phyloP scores from a whole-genome alignment of 2,329 filamentous ascomycete genomes.

The Chaetomium strumarium region DNA sequence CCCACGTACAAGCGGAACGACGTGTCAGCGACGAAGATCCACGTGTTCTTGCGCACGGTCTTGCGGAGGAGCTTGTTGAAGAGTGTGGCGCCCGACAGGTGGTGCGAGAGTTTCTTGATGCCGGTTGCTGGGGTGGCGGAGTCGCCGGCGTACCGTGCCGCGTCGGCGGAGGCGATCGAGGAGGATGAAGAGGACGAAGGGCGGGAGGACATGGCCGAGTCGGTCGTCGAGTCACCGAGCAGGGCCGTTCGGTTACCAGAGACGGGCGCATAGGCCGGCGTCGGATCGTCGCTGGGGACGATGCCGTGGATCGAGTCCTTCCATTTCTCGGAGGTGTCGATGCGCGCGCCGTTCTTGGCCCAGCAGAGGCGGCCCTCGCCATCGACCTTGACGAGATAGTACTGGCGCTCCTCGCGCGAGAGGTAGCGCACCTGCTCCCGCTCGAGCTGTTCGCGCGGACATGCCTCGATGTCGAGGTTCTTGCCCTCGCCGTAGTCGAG shows the following conservation, averaged over 20 bases:
- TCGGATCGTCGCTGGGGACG: slow-evolving; percentile 55
- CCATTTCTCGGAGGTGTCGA: slow-evolving; percentile 70
- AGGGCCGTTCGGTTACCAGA: slow-evolving; percentile 29
- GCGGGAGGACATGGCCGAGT: slow-evolving; percentile 19
- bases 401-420: slow-evolving; percentile 70
- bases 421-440: slow-evolving; percentile 78
- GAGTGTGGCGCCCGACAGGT: slow-evolving; percentile 63
- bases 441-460: slow-evolving; percentile 69
- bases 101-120: slow-evolving; percentile 54
- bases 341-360: slow-evolving; percentile 73
- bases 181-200: slow-evolving; percentile 1
- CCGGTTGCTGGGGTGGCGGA: slow-evolving; percentile 53
- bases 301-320: slow-evolving; percentile 76
- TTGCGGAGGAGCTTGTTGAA: slow-evolving; percentile 74
- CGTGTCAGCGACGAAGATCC: slow-evolving; percentile 90
- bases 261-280: slow-evolving; percentile 43
- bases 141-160: slow-evolving; percentile 58
- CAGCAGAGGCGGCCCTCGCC: slow-evolving; percentile 70
- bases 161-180: slow-evolving; percentile 4
- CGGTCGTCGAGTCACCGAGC: slow-evolving; percentile 26
- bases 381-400: slow-evolving; percentile 76
- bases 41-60: slow-evolving; percentile 78
- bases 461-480: slow-evolving; percentile 61
- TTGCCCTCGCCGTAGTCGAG: slow-evolving; percentile 75
- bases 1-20: slow-evolving; percentile 81